Evolutionary conservation across 2,329 filamentous ascomycete species (phyloP).

Genomic region (Claviceps maximensis): DNA sequence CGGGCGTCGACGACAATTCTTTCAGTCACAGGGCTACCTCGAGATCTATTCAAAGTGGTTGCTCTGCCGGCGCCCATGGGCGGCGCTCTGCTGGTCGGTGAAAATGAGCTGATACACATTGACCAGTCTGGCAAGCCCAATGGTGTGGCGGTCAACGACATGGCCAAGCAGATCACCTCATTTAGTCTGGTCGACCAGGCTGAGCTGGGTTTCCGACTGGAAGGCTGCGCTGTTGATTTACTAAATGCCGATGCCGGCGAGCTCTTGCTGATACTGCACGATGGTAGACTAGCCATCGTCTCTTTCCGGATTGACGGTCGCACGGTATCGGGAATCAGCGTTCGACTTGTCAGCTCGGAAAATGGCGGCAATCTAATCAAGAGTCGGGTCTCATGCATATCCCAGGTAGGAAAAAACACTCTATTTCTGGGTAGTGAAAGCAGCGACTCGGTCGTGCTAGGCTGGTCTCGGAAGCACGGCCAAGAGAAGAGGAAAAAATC

Average conservation of each 20-base stretch:
- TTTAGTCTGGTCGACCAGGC: constrained; percentile 83
- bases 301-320: constrained; percentile 81
- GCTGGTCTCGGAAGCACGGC: constrained; percentile 58
- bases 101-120: constrained; percentile 86
- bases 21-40: constrained; percentile 72
- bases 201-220: constrained; percentile 63
- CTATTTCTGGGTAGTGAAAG: constrained; percentile 81
- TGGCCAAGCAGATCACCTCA: constrained; percentile 67
- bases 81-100: constrained; percentile 72
- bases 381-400: constrained; percentile 53
- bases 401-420: constrained; percentile 50
- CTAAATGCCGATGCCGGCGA: constrained; percentile 68
- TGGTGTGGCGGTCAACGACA: constrained; percentile 83
- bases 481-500: constrained; percentile 53
- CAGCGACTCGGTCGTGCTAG: constrained; percentile 66
- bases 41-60: constrained; percentile 72
- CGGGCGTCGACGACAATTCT: constrained; percentile 85
- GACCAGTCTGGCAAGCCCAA: constrained; percentile 92
- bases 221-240: constrained; percentile 66
- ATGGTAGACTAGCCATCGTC: constrained; percentile 61
- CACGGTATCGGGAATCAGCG: constrained; percentile 73
- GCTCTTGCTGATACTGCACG: constrained; percentile 66
- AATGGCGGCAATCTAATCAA: constrained; percentile 50
- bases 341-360: constrained; percentile 51
- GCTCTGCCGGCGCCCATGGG: constrained; percentile 77